These are phyloP conservation scores for Acorus gramineus DNA, from an alignment of 106 monocot genomes.

Conservation along the genomic window DNA sequence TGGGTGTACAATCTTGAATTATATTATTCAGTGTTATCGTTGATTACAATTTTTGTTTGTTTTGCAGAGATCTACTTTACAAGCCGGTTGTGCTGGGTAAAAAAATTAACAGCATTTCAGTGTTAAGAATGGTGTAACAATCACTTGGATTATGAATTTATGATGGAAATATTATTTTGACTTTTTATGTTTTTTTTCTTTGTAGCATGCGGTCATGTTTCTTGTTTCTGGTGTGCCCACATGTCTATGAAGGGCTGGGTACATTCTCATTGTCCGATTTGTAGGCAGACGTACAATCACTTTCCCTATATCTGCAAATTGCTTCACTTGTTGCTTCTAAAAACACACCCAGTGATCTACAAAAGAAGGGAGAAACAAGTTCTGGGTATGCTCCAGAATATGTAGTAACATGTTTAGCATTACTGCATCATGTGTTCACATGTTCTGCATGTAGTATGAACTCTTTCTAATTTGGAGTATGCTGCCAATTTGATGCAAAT, in stretches of 20 bases:
- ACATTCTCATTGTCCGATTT: conserved; percentile 60
- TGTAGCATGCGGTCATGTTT: conserved; percentile 88
- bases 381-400: conserved; percentile 36
- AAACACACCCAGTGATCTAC: conserved; percentile 56
- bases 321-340: conserved; percentile 56
- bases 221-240: conserved; percentile 95
- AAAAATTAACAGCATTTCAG: conserved; percentile 2
- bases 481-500: no score
- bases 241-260: conserved; percentile 43
- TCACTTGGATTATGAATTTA: no score
- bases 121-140: background rate
- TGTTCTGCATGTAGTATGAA: no score
- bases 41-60: background rate
- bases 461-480: no score
- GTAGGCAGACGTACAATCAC: conserved; percentile 59
- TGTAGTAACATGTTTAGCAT: background rate
- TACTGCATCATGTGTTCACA: no score
- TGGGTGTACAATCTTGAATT: background rate
- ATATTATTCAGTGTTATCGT: background rate
- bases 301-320: conserved; percentile 75
- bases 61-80: conserved; percentile 57
- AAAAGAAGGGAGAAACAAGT: conserved; percentile 72
- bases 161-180: background rate
- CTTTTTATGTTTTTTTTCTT: background rate
- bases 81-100: conserved; percentile 67